A percentile compares a stretch with the other conserved stretches of the same genome.
Evolutionary conservation across 2,329 filamentous ascomycete species (phyloP).

Genomic region (Pseudocercospora fijiensis): DNA sequence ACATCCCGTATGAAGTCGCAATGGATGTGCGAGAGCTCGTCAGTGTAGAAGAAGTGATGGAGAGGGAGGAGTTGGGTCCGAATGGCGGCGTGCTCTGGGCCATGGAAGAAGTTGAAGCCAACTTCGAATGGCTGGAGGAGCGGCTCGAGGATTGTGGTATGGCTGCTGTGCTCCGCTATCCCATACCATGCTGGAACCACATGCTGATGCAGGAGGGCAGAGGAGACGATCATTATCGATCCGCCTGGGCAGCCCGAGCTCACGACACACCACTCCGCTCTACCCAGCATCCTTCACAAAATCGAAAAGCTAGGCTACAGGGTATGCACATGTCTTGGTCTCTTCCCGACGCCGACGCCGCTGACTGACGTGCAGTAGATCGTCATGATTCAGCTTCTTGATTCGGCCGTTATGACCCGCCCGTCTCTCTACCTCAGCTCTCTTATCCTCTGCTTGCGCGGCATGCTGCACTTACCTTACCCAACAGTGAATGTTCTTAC

Average conservation of each 20-base stretch:
- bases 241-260: conserved; percentile 96
- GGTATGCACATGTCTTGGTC: conserved; percentile 54
- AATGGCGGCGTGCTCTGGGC: conserved; percentile 93
- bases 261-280: conserved; percentile 89
- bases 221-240: conserved; percentile 93
- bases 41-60: conserved; percentile 93
- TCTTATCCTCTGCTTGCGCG: conserved; percentile 84
- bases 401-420: conserved; percentile 88
- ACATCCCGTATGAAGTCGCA: conserved; percentile 81
- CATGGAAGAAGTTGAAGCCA: conserved; percentile 90
- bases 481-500: conserved; percentile 94
- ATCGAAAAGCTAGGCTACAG: conserved; percentile 89
- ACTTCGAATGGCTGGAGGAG: conserved; percentile 86
- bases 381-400: conserved; percentile 88
- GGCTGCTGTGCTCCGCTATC: background rate
- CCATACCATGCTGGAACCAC: background rate
- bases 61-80: conserved; percentile 81
- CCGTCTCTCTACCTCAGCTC: conserved; percentile 95
- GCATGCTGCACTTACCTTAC: conserved; percentile 98
- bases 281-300: conserved; percentile 87
- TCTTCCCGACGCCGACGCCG: conserved; percentile 13
- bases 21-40: conserved; percentile 87
- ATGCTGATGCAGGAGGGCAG: conserved; percentile 38
- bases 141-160: conserved; percentile 62
- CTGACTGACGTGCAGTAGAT: conserved; percentile 60